Evolutionary conservation across 1,284 basidiomycete genomes (phyloP), one percentile per base, ranked within the genome.

Genomic region (Leccinum subrobustum): DNA sequence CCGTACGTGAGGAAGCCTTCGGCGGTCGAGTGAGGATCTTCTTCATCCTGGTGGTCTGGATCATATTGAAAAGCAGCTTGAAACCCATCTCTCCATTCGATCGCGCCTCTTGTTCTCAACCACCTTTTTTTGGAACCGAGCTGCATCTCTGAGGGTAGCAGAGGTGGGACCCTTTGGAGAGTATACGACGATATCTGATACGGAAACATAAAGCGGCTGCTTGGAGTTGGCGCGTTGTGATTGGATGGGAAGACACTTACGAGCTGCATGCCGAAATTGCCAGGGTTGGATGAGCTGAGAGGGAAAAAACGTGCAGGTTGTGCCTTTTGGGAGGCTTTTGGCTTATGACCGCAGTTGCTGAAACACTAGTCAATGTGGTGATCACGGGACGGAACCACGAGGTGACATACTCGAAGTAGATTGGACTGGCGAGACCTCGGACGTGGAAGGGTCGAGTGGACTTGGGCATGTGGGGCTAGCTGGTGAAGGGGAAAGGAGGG

Each of bases 231-330:
- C 18, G 50, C 35, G 44, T 27, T 31, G 39, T 20, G 51, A 60
- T 42, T 9, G 6, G 37, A 51, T 1, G 18, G 57, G 39, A 39
- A 1, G 42, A 60, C 2, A 86, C 89, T 79, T 73, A 91, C 89
- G 68, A 89, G 83, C 72, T 92, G 91, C 64, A 91, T 91, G 52
- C 90, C 91, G 74, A 93, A 92, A 76, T 93, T 92, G 66, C 91
- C 56, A 70, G 58, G 64, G 70, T 60, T 71, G 68, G 52, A 78
- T 64, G 42, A 84, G 73, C 56, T 84, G 83, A 39, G 75, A 74
- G 3, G 82, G 76, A 50, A 77, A 65, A 65, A 86, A 84, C 0
- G 82, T 79, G 25, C 80, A 83, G 2, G 83, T 83, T 56, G 1
- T 76, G 72, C 31, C 70, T 64, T 56, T 60, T 66, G 44, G 20